These are phyloP conservation scores for Kluyveromyces siamensis DNA, from an alignment of 805 yeast genomes.

Conservation along the genomic window DNA sequence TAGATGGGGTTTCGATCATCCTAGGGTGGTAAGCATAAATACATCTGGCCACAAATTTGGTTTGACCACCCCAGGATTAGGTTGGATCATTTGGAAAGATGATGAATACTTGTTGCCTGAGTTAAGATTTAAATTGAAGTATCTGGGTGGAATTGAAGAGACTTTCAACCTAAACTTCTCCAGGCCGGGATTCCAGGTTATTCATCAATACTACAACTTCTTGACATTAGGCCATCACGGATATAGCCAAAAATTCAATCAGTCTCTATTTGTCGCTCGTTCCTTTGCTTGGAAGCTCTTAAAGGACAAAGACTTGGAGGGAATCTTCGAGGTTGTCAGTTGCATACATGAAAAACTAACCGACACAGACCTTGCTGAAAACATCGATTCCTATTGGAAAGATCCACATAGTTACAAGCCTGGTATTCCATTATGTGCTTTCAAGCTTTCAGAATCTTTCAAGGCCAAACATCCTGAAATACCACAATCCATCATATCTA, in stretches of 20 bases:
- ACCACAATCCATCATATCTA: conserved; percentile 70
- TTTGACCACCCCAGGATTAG: conserved; percentile 80
- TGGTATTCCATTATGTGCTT: conserved; percentile 87
- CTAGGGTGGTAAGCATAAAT: conserved; percentile 76
- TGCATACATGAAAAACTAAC: conserved; percentile 56
- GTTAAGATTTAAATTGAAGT: conserved; percentile 68
- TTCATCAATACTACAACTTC: conserved; percentile 80
- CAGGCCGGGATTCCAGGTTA: conserved; percentile 85
- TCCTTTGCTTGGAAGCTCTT: conserved; percentile 38
- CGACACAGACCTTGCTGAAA: conserved; percentile 8
- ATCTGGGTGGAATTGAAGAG: conserved; percentile 83
- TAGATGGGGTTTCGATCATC: conserved; percentile 71
- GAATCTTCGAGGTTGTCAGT: conserved; percentile 63
- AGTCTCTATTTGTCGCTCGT: conserved; percentile 66
- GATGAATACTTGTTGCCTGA: conserved; percentile 54
- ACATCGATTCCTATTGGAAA: conserved; percentile 21
- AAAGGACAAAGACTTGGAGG: conserved; percentile 52
- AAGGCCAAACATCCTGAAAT: conserved; percentile 58
- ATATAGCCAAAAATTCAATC: conserved; percentile 51
- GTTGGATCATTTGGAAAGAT: conserved; percentile 85
- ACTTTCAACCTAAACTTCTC: conserved; percentile 83
- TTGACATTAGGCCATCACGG: conserved; percentile 65
- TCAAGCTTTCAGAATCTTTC: conserved; percentile 58
- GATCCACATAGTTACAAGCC: conserved; percentile 46
- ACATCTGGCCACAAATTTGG: conserved; percentile 94